Evolutionary conservation across 1,139 yeast species (phyloP).

Genomic region (Geotrichum candidum): DNA sequence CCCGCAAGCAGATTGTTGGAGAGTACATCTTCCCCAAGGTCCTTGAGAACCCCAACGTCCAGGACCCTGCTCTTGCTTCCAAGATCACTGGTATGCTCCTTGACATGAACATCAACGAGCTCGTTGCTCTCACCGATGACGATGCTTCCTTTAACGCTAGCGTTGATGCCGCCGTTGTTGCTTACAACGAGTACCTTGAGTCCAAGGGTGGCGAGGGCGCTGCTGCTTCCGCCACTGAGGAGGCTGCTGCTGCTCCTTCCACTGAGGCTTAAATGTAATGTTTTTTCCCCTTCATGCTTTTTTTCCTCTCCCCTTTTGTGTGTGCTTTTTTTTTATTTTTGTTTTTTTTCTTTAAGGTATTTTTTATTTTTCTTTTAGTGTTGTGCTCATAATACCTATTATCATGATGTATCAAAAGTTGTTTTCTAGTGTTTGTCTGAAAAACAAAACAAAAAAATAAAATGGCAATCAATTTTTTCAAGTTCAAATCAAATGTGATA

Average conservation of each 20-base stretch:
- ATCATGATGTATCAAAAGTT: background rate
- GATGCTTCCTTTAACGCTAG: constrained; percentile 86
- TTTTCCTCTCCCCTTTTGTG: background rate
- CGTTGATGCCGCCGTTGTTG: constrained; percentile 91
- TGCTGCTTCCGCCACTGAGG: constrained; percentile 13
- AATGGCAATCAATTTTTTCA: background rate
- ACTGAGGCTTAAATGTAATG: constrained; percentile 12
- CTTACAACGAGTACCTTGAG: constrained; percentile 41
- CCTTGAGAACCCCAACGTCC: constrained; percentile 69
- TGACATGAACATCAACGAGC: constrained; percentile 90
- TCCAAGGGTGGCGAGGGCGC: constrained; percentile 17
- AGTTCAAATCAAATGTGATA: background rate
- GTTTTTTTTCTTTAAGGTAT: background rate
- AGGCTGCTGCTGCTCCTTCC: constrained; percentile 16
- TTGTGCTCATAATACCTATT: background rate
- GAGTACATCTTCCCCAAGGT: constrained; percentile 96
- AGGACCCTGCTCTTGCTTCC: constrained; percentile 93
- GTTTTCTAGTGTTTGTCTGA: background rate
- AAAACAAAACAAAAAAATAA: background rate
- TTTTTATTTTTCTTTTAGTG: background rate
- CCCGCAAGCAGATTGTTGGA: constrained; percentile 95
- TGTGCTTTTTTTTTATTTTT: constrained; percentile 2
- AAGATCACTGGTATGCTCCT: constrained; percentile 99
- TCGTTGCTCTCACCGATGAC: constrained; percentile 74
- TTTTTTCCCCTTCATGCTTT: background rate